Base-by-base conservation (phyloP, 805 yeast species). In the Komagataella phaffii region DNA sequence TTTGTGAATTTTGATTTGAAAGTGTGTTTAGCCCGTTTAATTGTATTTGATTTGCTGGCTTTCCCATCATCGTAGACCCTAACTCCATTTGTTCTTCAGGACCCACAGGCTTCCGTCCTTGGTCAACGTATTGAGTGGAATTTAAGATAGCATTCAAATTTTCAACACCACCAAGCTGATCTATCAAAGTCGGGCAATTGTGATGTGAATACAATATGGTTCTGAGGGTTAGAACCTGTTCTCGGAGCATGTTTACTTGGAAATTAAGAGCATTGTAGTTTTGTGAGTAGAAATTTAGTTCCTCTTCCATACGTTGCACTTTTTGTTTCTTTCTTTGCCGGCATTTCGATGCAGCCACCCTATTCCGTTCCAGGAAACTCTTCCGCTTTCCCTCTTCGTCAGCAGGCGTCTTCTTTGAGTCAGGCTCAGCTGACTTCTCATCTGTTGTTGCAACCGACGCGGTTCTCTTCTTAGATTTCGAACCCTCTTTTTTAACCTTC, bases 311-410 rank as follows among this genome's bases (percentile, higher is more conserved):
- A 58, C 83, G 85, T 53, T 79, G 81, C 40, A 89, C 77, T 73
- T 85, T 83, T 63, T 87, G 88, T 70, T 93, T 93, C 73, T 93
- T 93, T 36, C 98, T 77, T 67, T 86, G 95, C 56, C 99, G 79
- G 71, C 98, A 93, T 63, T 89, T 90, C n/a, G 95, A 83, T 0
- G 99, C 99, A 0, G 99, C 99, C 10, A 91, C 81, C 53, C 99
- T 74, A 65, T 93, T 93, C 58, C 98, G 75, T 64, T 93, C 99
- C 56, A 93, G 67, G 58, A 91, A 91, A 58, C 76, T 81, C 61
- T 80, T 79, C 21, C 97, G 77, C 61, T 86, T 88, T 60, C 83
- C 81, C 57, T 85, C 95, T 61, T 85, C 77, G 56, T 81, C 56
- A 72, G 76, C 48, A 62, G 71, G 54, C 73, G 75, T 2, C 74